These are phyloP conservation scores for Santalum album DNA, from an alignment of 164 flowering plant species.

Conservation along the genomic window DNA sequence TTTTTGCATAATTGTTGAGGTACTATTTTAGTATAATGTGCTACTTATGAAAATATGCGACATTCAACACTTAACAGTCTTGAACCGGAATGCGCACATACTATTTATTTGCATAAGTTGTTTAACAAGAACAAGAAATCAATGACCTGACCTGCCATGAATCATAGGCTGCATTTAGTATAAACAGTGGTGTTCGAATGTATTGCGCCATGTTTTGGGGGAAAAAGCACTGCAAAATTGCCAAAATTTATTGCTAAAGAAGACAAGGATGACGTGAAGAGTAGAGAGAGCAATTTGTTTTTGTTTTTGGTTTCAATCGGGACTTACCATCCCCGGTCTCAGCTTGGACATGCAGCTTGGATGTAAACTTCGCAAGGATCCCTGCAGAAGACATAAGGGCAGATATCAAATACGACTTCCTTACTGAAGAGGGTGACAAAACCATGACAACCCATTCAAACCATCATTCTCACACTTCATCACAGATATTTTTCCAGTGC, in stretches of 20 bases:
- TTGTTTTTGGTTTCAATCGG: not conserved
- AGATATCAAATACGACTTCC: not conserved
- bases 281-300: not conserved
- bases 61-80: not conserved
- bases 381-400: not conserved
- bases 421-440: not conserved
- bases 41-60: too few species aligned
- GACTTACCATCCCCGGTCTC: not conserved
- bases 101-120: too few species aligned
- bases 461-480: too few species aligned
- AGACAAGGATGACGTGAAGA: not conserved
- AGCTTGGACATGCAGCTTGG: not conserved
- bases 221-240: not conserved
- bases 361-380: not conserved
- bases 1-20: not conserved
- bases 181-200: not conserved
- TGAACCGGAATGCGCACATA: too few species aligned
- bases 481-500: too few species aligned
- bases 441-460: not conserved
- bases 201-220: not conserved
- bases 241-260: not conserved
- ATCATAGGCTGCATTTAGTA: slow-evolving; percentile 87
- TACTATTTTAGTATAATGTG: too few species aligned
- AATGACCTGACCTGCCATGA: slow-evolving; percentile 83
- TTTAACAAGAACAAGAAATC: too few species aligned